Percentiles rank a stretch among this genome's conserved stretches.
These are phyloP conservation scores for Blastobotrys aristatus DNA, from an alignment of 1,139 yeast species.

Conservation along the genomic window DNA sequence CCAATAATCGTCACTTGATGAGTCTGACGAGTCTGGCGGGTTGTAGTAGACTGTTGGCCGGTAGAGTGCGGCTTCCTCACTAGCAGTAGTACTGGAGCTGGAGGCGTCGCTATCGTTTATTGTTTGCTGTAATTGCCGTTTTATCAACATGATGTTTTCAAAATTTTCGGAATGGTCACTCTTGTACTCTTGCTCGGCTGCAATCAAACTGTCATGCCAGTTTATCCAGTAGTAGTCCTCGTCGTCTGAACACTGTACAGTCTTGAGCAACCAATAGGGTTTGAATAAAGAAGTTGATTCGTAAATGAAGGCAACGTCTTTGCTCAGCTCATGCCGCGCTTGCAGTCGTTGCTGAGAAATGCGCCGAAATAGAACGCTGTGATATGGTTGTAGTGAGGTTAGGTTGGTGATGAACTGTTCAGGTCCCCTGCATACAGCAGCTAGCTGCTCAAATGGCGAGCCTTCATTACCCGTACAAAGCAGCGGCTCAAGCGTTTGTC, in stretches of 20 bases:
- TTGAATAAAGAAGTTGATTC: constrained; percentile 24
- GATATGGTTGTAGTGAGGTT: constrained; percentile 1
- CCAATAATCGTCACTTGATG: constrained; percentile 19
- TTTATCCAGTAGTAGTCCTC: constrained; percentile 29
- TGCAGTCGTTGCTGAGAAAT: constrained; percentile 22
- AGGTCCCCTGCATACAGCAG: too few relatives aligned
- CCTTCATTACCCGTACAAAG: constrained; percentile 7
- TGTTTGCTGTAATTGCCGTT: background rate
- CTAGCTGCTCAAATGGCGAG: background rate
- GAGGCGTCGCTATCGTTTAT: background rate
- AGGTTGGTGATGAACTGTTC: background rate
- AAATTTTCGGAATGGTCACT: background rate
- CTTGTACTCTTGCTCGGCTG: constrained; percentile 21
- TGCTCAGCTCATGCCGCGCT: constrained; percentile 19
- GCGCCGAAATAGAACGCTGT: constrained; percentile 17
- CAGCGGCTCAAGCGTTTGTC: background rate
- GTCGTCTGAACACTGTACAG: constrained; percentile 25
- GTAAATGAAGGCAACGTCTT: constrained; percentile 26
- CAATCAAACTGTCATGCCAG: constrained; percentile 21
- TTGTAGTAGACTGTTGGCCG: background rate
- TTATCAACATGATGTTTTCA: constrained; percentile 4
- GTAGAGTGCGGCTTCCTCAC: background rate
- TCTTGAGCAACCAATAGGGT: constrained; percentile 23
- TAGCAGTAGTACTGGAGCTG: background rate
- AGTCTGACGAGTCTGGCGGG: background rate